A percentile compares a stretch with the other conserved stretches of the same genome.
These are phyloP conservation scores for Byssothecium circinans DNA, from an alignment of 2,329 filamentous ascomycete species.

Conservation along the genomic window DNA sequence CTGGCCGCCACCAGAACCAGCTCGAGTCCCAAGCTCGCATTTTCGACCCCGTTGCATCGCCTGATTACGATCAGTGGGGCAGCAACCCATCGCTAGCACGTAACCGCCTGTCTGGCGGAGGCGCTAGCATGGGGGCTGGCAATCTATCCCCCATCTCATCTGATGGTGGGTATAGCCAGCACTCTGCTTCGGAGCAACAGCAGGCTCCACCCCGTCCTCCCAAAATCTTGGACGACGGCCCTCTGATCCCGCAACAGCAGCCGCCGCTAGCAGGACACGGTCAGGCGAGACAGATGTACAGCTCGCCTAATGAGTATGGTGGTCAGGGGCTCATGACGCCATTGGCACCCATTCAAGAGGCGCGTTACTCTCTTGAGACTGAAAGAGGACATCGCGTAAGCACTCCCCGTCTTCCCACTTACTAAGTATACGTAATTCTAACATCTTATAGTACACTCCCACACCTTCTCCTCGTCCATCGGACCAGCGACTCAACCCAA, in stretches of 20 bases:
- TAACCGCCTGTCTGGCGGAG: slow-evolving; percentile 42
- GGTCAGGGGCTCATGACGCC: slow-evolving; percentile 42
- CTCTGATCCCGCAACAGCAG: slow-evolving; percentile 58
- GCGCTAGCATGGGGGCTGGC: slow-evolving; percentile 32
- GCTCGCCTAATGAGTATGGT: slow-evolving; percentile 40
- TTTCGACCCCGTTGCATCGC: slow-evolving; percentile 54
- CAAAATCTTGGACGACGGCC: slow-evolving; percentile 60
- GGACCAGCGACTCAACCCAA: slow-evolving; percentile 27
- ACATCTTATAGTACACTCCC: slow-evolving; percentile 31
- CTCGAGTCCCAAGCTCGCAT: slow-evolving; percentile 73
- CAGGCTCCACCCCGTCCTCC: slow-evolving; percentile 53
- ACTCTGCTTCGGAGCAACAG: slow-evolving; percentile 43
- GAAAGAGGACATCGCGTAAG: slow-evolving; percentile 40
- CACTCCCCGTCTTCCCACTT: neutral
- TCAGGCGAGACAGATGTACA: slow-evolving; percentile 44
- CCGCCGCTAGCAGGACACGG: slow-evolving; percentile 40
- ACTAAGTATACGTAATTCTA: slow-evolving; percentile 8
- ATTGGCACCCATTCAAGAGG: slow-evolving; percentile 55
- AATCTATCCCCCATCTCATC: slow-evolving; percentile 43
- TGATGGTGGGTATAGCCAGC: slow-evolving; percentile 42
- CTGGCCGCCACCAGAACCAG: slow-evolving; percentile 71
- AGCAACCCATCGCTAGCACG: slow-evolving; percentile 48
- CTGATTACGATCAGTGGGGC: slow-evolving; percentile 53
- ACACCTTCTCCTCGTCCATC: slow-evolving; percentile 36
- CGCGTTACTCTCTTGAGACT: slow-evolving; percentile 53